A percentile compares a stretch with the other conserved stretches of the same genome.
phyloP scores from a whole-genome alignment of 2,329 filamentous ascomycete genomes.

The Neofusicoccum sp. region DNA sequence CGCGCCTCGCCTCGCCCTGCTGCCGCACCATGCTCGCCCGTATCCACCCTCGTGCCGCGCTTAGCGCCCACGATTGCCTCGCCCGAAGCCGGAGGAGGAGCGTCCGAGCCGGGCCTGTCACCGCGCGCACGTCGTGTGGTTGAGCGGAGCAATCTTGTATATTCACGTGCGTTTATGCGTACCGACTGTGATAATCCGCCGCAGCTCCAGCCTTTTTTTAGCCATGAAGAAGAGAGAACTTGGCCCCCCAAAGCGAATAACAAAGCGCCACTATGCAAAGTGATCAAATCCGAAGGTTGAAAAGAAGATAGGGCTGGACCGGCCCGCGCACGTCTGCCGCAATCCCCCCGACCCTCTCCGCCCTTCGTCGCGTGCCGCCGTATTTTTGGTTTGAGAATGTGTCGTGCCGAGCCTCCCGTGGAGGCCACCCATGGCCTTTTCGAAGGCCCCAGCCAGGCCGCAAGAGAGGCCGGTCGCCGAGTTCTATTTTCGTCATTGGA shows the following conservation, averaged over 20 bases:
- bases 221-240: slow-evolving; percentile 12
- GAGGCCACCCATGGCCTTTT: slow-evolving; percentile 1
- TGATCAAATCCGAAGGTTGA: not conserved
- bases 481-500: slow-evolving; percentile 17
- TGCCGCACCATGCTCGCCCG: not conserved
- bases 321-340: not conserved
- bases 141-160: slow-evolving; percentile 16
- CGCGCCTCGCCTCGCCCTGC: not conserved
- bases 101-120: not conserved
- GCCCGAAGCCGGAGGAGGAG: not conserved
- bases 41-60: not conserved
- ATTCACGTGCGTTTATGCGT: slow-evolving; percentile 13
- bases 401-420: slow-evolving; percentile 2
- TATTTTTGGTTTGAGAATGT: not conserved
- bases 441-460: slow-evolving; percentile 8
- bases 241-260: not conserved
- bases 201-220: slow-evolving; percentile 9
- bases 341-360: not conserved
- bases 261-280: slow-evolving; percentile 12
- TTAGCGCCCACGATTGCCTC: not conserved
- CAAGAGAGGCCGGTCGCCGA: slow-evolving; percentile 8
- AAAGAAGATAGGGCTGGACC: not conserved
- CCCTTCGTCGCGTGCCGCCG: slow-evolving; percentile 2
- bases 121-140: not conserved
- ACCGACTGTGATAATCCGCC: not conserved